Conservation (phyloP, 371 early-diverging fungal species). For the Chytridiales sp. region DNA sequence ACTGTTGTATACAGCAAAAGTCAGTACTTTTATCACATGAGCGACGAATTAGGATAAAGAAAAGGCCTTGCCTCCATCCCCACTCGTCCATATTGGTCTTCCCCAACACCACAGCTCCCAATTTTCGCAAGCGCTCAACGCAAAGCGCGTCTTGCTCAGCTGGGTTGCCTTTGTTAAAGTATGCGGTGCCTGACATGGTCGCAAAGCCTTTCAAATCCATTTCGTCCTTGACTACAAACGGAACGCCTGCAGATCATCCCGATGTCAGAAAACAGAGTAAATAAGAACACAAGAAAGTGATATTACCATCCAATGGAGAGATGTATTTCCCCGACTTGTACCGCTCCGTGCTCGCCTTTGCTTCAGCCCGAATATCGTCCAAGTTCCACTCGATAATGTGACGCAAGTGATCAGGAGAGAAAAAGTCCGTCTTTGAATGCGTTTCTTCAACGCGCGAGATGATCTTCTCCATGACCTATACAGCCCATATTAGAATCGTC, state of each 20-base stretch:
- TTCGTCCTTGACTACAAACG: conserved; percentile 59
- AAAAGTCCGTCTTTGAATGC: conserved; percentile 2
- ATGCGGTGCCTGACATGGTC: conserved; percentile 60
- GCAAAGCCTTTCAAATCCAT: conserved; percentile 50
- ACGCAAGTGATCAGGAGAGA: conserved; percentile 45
- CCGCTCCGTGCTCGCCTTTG: conserved; percentile 56
- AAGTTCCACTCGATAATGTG: conserved; percentile 29
- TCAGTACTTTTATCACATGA: background rate
- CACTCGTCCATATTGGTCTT: conserved; percentile 61
- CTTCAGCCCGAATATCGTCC: conserved; percentile 54
- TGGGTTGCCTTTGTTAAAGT: conserved; percentile 50
- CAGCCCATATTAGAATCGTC: conserved; percentile 34
- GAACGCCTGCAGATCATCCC: conserved; percentile 13
- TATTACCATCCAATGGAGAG: conserved; percentile 63
- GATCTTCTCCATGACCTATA: conserved; percentile 12
- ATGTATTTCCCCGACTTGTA: conserved; percentile 52
- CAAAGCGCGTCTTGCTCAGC: conserved; percentile 53
- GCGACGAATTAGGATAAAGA: conserved; percentile 11
- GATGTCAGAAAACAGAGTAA: background rate
- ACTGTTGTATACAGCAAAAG: conserved; percentile 53
- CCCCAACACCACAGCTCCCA: conserved; percentile 64
- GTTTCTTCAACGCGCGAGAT: background rate
- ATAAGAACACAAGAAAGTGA: background rate
- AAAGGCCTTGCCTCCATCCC: conserved; percentile 20
- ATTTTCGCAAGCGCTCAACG: conserved; percentile 49